Evolutionary conservation across 2,329 filamentous ascomycete species (phyloP), one percentile per base, ranked within the genome.

Genomic region (Trichophyton rubrum): DNA sequence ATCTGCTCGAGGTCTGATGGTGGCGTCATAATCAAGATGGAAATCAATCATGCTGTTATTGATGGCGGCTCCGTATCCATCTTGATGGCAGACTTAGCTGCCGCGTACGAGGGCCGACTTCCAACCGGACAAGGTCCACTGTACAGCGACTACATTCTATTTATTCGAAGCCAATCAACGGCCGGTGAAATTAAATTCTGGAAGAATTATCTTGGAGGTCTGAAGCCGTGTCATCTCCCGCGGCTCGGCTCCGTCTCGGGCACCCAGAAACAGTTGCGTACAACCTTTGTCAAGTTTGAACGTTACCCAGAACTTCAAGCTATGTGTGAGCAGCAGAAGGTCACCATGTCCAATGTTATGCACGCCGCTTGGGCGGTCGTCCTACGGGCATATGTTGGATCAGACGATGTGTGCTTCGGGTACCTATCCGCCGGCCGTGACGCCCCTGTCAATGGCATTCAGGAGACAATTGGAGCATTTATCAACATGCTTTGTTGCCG

Each of bases 41-140:
- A 78, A 55, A 73, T 79, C 56, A 78, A 72, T 63, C 77, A 79
- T 63, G 73, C 73, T 15, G 73, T 79, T 60, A 73, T 71, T 59
- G 77, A 79, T 63, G 77, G 77, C 0, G 72, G 70, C 17, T 78
- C 77, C 0, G 71, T 78, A 27, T 69, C 73, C 4, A 73, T 76
- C 59, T 64, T 78, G 24, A 66, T 77, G n/a, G 67, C 68, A 8
- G 76, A 78, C 60, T 67, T 78, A 0, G 68, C 67, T 5, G 63
- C 66, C 1, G 73, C 72, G 4, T 78, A 78, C 11, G 62, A 64
- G 40, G 49, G 61, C 11, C 47, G 57, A 24, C 61, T 65, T 13
- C 38, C 61, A 51, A 45, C 41, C 24, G 59, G 58, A 3, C 51
- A 60, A 24, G 62, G 59, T 6, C 61, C 64, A 2, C 35, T 64